Conservation (phyloP, 116 monocot species). For the Iris pallida region DNA sequence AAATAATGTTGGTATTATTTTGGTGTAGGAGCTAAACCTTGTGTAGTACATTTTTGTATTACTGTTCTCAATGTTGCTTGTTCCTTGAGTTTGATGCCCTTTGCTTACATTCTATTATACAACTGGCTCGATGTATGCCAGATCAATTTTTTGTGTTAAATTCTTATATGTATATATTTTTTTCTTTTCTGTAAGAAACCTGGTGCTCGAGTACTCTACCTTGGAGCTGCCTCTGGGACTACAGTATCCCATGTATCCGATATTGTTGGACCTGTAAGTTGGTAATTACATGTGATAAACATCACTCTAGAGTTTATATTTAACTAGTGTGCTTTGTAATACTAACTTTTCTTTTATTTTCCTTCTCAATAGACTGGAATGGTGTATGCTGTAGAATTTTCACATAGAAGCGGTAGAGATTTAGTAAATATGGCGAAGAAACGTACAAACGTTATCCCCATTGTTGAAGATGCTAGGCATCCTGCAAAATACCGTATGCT, state of each 20-base stretch:
- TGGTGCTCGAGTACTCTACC: conserved; percentile 63
- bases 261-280: conserved; percentile 84
- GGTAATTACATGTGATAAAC: not conserved
- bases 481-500: conserved; percentile 47
- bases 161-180: not conserved
- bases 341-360: not conserved
- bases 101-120: too few relatives aligned
- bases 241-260: conserved; percentile 92
- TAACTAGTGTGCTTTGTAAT: too few relatives aligned
- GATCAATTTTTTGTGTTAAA: not conserved
- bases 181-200: conserved; percentile 31
- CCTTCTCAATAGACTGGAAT: conserved; percentile 18
- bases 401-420: conserved; percentile 43
- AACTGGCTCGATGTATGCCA: too few relatives aligned
- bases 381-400: conserved; percentile 54
- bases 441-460: conserved; percentile 44
- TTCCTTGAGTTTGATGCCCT: too few relatives aligned
- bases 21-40: too few relatives aligned
- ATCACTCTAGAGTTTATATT: not conserved
- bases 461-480: conserved; percentile 51
- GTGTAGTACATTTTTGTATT: too few relatives aligned
- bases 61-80: too few relatives aligned
- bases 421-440: conserved; percentile 51
- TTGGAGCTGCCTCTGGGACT: conserved; percentile 89
- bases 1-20: too few relatives aligned